phyloP scores from a whole-genome alignment of 164 flowering plant genomes.

The Euptelea pleiosperma region DNA sequence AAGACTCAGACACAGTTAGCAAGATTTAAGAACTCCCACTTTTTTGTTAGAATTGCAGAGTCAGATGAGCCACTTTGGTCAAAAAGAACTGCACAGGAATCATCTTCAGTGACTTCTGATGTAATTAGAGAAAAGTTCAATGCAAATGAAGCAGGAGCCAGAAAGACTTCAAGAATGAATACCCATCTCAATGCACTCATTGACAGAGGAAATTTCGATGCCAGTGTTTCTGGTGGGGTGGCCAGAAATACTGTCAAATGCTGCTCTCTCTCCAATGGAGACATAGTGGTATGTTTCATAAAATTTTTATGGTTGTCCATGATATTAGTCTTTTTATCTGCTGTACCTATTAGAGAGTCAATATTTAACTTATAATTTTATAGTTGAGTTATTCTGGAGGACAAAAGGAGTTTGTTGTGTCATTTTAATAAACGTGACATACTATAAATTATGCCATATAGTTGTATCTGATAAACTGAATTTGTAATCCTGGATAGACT shows the following conservation, averaged over 20 bases:
- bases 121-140: conserved; percentile 20
- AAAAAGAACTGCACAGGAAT: conserved; percentile 36
- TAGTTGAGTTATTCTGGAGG: background rate
- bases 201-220: conserved; percentile 82
- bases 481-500: too few species aligned
- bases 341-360: too few species aligned
- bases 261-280: conserved; percentile 81
- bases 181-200: conserved; percentile 45
- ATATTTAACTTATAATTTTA: too few species aligned
- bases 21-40: conserved; percentile 77
- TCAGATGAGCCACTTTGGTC: conserved; percentile 81
- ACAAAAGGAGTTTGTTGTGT: background rate
- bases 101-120: conserved; percentile 27
- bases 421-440: too few species aligned
- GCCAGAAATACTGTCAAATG: conserved; percentile 72
- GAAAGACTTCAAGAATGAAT: conserved; percentile 17
- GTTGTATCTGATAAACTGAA: too few species aligned
- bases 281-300: conserved; percentile 77
- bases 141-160: conserved; percentile 22
- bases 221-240: conserved; percentile 74
- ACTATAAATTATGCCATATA: too few species aligned
- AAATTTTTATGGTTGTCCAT: background rate
- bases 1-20: conserved; percentile 61
- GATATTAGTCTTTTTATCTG: conserved; percentile 1
- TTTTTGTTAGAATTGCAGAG: conserved; percentile 81